Evolutionary conservation across 2,329 filamentous ascomycete genomes (phyloP).

Genomic region (Cordyceps tenuipes): DNA sequence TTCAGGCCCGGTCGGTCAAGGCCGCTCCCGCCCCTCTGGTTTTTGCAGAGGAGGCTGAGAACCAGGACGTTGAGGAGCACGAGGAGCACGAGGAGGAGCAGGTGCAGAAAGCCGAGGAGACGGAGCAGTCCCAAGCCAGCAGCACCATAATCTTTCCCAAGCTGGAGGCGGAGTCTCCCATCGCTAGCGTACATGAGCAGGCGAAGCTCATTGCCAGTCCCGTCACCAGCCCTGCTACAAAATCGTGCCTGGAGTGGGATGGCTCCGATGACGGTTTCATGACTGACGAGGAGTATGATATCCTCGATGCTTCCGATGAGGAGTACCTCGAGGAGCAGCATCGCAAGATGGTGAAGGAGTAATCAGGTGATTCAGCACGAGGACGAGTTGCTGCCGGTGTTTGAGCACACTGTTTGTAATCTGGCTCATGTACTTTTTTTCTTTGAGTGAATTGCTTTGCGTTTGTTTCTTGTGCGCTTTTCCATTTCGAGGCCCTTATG

Average conservation of each 20-base stretch:
- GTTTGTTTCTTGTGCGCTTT: background rate
- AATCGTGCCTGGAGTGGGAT: constrained; percentile 45
- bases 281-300: constrained; percentile 97
- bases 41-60: constrained; percentile 18
- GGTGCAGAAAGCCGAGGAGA: constrained; percentile 20
- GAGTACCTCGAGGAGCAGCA: constrained; percentile 58
- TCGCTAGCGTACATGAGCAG: constrained; percentile 66
- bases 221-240: constrained; percentile 36
- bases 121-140: constrained; percentile 14
- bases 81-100: constrained; percentile 20
- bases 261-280: constrained; percentile 68
- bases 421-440: constrained; percentile 6
- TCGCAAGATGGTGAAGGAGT: constrained; percentile 32
- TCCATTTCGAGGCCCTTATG: background rate
- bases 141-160: constrained; percentile 96
- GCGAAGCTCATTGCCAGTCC: constrained; percentile 23
- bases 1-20: constrained; percentile 53
- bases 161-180: constrained; percentile 86
- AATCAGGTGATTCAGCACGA: constrained; percentile 12
- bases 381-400: background rate
- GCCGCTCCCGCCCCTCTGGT: constrained; percentile 20
- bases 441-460: background rate
- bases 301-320: constrained; percentile 89
- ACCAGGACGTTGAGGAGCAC: constrained; percentile 22
- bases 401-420: background rate